Conservation (phyloP, 2,329 filamentous ascomycete species). For the Colletotrichum nymphaeae region DNA sequence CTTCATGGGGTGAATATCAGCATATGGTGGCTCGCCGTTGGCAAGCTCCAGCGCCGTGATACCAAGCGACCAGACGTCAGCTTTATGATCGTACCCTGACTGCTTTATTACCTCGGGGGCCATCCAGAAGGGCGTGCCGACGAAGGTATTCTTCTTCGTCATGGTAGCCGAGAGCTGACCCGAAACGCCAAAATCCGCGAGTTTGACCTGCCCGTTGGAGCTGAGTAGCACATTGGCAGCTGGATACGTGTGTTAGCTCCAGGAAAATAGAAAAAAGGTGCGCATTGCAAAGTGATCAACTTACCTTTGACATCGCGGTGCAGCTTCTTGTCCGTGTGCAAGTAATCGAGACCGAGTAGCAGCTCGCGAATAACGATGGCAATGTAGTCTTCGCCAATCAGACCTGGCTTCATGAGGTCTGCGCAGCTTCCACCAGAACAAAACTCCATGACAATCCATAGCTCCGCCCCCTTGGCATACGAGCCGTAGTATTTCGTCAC, state of each 20-base stretch:
- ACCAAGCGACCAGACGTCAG: constrained; percentile 96
- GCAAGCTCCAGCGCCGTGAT: constrained; percentile 95
- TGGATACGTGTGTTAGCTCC: constrained; percentile 47
- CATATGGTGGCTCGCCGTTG: constrained; percentile 92
- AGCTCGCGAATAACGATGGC: constrained; percentile 94
- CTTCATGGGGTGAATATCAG: constrained; percentile 98
- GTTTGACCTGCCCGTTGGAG: constrained; percentile 93
- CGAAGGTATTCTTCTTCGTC: constrained; percentile 99
- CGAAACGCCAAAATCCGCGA: constrained; percentile 97
- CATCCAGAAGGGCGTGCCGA: constrained; percentile 99
- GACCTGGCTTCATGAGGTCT: constrained; percentile 93
- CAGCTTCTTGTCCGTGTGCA: constrained; percentile 95
- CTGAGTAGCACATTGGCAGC: constrained; percentile 93
- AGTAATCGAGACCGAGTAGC: constrained; percentile 88
- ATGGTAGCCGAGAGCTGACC: constrained; percentile 97
- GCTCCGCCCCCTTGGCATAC: constrained; percentile 92
- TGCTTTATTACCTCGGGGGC: constrained; percentile 99
- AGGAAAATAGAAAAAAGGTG: not conserved
- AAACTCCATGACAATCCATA: constrained; percentile 99
- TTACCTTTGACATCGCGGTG: constrained; percentile 95
- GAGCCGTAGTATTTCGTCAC: constrained; percentile 99
- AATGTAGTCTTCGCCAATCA: constrained; percentile 95
- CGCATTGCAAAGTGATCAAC: constrained; percentile 32
- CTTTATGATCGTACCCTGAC: constrained; percentile 97
- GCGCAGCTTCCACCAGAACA: constrained; percentile 97